phyloP scores from a whole-genome alignment of 768 basidiomycete genomes.

The Rhodotorula toruloides region DNA sequence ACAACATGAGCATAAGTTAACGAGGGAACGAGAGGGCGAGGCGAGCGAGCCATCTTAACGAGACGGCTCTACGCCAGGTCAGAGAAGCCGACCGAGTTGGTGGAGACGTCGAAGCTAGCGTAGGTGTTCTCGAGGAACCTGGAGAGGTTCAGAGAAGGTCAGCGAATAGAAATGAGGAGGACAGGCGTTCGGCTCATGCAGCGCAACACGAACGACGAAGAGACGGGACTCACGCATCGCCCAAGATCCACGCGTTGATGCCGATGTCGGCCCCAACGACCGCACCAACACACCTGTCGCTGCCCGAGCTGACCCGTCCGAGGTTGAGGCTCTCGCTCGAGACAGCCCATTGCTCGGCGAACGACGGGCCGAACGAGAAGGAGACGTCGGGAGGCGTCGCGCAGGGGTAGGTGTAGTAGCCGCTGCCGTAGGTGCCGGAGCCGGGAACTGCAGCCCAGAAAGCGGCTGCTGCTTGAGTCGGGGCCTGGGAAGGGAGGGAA shows the following conservation, averaged over 20 bases:
- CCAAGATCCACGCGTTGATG: constrained; percentile 37
- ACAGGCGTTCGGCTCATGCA: background rate
- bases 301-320: constrained; percentile 43
- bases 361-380: constrained; percentile 52
- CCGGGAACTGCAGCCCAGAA: constrained; percentile 51
- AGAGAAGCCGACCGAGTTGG: constrained; percentile 37
- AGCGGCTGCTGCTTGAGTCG: constrained; percentile 46
- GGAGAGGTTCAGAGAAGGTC: too few relatives aligned
- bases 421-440: constrained; percentile 36
- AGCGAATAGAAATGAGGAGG: too few relatives aligned
- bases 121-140: constrained; percentile 42
- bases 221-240: constrained; percentile 16
- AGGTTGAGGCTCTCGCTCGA: constrained; percentile 50
- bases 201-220: background rate
- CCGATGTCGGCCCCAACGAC: constrained; percentile 40
- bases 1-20: background rate
- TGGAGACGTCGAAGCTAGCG: constrained; percentile 27
- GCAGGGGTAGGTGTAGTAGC: constrained; percentile 47
- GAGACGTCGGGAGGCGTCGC: constrained; percentile 46
- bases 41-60: background rate
- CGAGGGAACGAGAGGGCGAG: too few relatives aligned
- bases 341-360: constrained; percentile 51
- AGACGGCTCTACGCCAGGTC: constrained; percentile 13
- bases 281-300: constrained; percentile 34
- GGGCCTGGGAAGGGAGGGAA: constrained; percentile 34